Evolutionary conservation across 768 basidiomycete species (phyloP).

Genomic region (Nevesoporus exiguus): DNA sequence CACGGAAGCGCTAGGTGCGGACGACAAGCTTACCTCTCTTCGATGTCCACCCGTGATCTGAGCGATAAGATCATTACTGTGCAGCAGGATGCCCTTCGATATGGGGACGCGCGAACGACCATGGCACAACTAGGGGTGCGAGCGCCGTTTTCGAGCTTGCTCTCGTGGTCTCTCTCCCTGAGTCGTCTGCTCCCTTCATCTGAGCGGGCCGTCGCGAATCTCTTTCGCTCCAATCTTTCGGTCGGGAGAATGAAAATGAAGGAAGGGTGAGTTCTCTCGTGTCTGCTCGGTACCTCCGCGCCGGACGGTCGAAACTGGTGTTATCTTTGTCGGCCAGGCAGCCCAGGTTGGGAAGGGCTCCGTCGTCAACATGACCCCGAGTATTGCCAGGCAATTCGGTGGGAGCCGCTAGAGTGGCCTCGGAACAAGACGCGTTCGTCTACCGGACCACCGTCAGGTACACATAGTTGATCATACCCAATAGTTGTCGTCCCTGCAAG

Average conservation of each 20-base stretch:
- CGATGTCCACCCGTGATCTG: not conserved
- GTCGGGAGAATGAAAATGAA: not conserved
- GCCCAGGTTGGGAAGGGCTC: too few species aligned
- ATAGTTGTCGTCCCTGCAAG: too few species aligned
- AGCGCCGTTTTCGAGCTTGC: not conserved
- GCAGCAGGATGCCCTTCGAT: slow-evolving; percentile 1
- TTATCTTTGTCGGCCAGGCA: too few species aligned
- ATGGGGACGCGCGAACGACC: too few species aligned
- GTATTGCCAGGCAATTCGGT: too few species aligned
- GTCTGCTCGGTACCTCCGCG: too few species aligned
- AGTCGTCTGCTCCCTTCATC: not conserved
- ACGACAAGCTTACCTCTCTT: not conserved
- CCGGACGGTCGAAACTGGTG: too few species aligned
- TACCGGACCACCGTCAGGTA: too few species aligned
- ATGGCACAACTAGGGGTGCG: not conserved
- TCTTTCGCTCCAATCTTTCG: slow-evolving; percentile 2
- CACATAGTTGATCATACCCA: too few species aligned
- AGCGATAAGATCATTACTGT: not conserved
- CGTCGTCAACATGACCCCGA: too few species aligned
- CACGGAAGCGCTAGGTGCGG: not conserved
- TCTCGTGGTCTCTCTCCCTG: not conserved
- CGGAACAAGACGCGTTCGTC: too few species aligned
- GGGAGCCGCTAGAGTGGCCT: too few species aligned
- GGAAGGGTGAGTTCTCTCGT: not conserved
- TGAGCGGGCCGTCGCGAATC: slow-evolving; percentile 4